A percentile compares a stretch with the other conserved stretches of the same genome.
These are phyloP conservation scores for Pseudogymnoascus sp. DNA, from an alignment of 2,329 filamentous ascomycete genomes.

Conservation along the genomic window DNA sequence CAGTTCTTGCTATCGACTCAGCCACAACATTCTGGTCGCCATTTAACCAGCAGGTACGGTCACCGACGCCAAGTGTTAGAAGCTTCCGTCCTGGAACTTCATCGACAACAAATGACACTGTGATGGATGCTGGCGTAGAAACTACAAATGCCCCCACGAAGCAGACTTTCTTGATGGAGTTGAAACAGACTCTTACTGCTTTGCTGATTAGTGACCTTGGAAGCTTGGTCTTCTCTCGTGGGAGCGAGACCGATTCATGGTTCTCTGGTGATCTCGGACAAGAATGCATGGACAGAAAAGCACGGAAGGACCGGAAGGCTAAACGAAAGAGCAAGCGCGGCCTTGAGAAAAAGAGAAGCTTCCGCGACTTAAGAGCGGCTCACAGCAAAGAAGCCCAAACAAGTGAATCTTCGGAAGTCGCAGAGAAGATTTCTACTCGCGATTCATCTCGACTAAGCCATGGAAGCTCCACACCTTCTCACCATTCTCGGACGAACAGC, in stretches of 20 bases:
- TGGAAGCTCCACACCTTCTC: neutral
- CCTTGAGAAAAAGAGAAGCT: conserved; percentile 61
- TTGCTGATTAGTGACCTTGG: conserved; percentile 84
- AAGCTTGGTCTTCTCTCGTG: conserved; percentile 69
- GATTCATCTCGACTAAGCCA: neutral
- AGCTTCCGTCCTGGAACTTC: conserved; percentile 58
- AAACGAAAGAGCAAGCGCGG: conserved; percentile 42
- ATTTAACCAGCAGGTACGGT: conserved; percentile 59
- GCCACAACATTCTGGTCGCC: conserved; percentile 84
- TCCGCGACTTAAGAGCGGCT: conserved; percentile 51
- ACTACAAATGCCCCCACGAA: conserved; percentile 59
- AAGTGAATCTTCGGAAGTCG: neutral
- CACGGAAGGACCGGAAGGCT: conserved; percentile 53
- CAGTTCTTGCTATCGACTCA: conserved; percentile 65
- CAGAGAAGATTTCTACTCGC: neutral
- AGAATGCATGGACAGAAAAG: conserved; percentile 55
- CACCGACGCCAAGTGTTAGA: conserved; percentile 53
- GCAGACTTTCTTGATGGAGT: conserved; percentile 64
- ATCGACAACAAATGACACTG: conserved; percentile 59
- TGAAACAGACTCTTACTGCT: conserved; percentile 74
- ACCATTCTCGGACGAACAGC: conserved; percentile 8
- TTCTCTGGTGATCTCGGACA: conserved; percentile 59
- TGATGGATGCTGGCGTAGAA: conserved; percentile 48
- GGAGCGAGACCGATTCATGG: conserved; percentile 89
- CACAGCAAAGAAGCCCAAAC: conserved; percentile 31